phyloP scores from a whole-genome alignment of 176 grass and related monocot genomes.

The Metroxylon sagu region DNA sequence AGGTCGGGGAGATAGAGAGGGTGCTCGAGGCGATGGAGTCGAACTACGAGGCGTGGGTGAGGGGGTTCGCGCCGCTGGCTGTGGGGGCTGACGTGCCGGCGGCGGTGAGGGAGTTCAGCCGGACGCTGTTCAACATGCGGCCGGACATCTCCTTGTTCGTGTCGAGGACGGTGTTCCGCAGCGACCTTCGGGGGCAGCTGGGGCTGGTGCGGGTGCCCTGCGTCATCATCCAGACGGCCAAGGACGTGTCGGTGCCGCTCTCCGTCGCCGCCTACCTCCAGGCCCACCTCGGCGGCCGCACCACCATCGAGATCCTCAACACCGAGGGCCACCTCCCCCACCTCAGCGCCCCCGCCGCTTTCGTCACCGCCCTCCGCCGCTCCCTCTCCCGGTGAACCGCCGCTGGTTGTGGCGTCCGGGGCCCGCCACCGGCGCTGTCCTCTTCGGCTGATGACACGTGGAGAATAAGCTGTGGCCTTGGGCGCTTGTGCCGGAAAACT shows the following conservation, averaged over 20 bases:
- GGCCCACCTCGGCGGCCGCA: slow-evolving; percentile 64
- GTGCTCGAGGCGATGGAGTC: slow-evolving; percentile 78
- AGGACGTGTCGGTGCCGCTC: slow-evolving; percentile 81
- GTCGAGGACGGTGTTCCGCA: slow-evolving; percentile 79
- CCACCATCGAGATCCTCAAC: slow-evolving; percentile 55
- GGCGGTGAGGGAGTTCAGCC: slow-evolving; percentile 92
- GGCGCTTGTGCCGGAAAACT: background rate
- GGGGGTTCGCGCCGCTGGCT: slow-evolving; percentile 77
- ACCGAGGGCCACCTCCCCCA: slow-evolving; percentile 94
- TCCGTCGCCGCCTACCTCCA: slow-evolving; percentile 68
- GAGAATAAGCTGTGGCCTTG: slow-evolving; percentile 21
- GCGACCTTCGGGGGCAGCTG: slow-evolving; percentile 67
- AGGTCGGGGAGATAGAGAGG: slow-evolving; percentile 61
- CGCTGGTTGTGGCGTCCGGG: background rate
- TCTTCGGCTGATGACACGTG: slow-evolving; percentile 20
- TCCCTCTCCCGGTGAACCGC: slow-evolving; percentile 42
- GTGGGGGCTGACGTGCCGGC: slow-evolving; percentile 86
- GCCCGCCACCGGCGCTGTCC: too few relatives aligned
- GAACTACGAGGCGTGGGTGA: slow-evolving; percentile 91
- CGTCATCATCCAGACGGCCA: slow-evolving; percentile 79
- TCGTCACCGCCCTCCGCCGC: slow-evolving; percentile 67
- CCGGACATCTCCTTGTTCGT: slow-evolving; percentile 91
- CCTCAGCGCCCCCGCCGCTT: slow-evolving; percentile 71
- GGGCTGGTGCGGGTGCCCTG: slow-evolving; percentile 57
- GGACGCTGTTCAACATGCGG: slow-evolving; percentile 99